phyloP scores from a whole-genome alignment of 1,139 yeast species.

The Sugiyamaella xylanicola region DNA sequence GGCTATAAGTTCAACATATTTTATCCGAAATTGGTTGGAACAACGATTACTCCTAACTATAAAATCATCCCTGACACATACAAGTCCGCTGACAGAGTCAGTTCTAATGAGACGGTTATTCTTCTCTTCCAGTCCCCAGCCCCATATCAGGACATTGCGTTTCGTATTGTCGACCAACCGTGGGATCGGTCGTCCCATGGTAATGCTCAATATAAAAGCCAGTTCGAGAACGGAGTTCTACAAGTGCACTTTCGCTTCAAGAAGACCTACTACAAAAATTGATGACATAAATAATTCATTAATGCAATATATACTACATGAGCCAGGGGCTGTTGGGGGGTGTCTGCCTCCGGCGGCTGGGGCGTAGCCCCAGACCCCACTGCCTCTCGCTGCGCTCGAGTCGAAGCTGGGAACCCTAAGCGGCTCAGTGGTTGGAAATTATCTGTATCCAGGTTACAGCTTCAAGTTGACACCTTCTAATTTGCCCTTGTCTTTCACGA shows the following conservation, averaged over 20 bases:
- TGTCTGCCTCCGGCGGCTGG: too few relatives aligned
- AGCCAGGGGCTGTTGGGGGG: too few relatives aligned
- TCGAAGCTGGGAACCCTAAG: too few relatives aligned
- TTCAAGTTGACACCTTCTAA: conserved; percentile 37
- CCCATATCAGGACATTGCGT: conserved; percentile 44
- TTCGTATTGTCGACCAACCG: conserved; percentile 42
- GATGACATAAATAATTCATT: conserved; percentile 4
- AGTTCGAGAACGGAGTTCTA: conserved; percentile 44
- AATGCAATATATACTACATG: conserved; percentile 16
- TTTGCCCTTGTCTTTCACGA: conserved; percentile 48
- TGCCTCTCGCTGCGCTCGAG: too few relatives aligned
- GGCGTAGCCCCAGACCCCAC: background rate
- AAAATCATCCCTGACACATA: conserved; percentile 31
- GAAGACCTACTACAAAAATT: conserved; percentile 36
- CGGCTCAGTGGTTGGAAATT: too few relatives aligned
- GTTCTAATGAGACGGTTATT: conserved; percentile 36
- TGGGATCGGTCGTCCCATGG: conserved; percentile 44
- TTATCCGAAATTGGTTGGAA: conserved; percentile 40
- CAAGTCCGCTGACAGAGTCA: conserved; percentile 14
- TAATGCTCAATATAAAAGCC: conserved; percentile 38
- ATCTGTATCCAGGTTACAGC: conserved; percentile 27
- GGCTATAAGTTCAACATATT: conserved; percentile 45
- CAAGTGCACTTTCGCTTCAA: conserved; percentile 44
- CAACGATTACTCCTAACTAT: conserved; percentile 40
- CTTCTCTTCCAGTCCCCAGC: conserved; percentile 41